Percentiles rank a stretch among this genome's conserved stretches.
These are phyloP conservation scores for Lasiosphaeria miniovina DNA, from an alignment of 495 filamentous ascomycete genomes.

Conservation along the genomic window DNA sequence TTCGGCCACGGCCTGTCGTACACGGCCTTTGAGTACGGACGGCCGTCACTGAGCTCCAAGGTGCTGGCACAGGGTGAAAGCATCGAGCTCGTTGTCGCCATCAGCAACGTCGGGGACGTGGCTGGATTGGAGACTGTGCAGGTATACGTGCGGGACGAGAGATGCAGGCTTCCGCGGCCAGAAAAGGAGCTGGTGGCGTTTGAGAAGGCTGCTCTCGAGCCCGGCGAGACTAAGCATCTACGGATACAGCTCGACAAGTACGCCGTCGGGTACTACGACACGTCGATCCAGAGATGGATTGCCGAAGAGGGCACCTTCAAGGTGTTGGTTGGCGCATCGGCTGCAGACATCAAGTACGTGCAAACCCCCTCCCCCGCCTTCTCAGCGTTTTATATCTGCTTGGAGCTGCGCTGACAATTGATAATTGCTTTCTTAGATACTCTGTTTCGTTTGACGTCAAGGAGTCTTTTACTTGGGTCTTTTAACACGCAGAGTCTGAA, in stretches of 20 bases:
- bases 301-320: slow-evolving; percentile 73
- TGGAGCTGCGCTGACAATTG: neutral
- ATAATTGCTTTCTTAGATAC: slow-evolving; percentile 31
- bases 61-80: slow-evolving; percentile 51
- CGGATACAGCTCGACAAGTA: slow-evolving; percentile 66
- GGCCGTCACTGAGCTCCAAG: slow-evolving; percentile 49
- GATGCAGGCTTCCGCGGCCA: slow-evolving; percentile 59
- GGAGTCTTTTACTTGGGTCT: slow-evolving; percentile 58
- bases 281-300: slow-evolving; percentile 65
- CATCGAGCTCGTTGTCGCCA: slow-evolving; percentile 58
- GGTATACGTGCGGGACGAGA: slow-evolving; percentile 63
- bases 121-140: slow-evolving; percentile 77
- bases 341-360: slow-evolving; percentile 45
- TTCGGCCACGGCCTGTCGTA: slow-evolving; percentile 86
- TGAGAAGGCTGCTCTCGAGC: slow-evolving; percentile 67
- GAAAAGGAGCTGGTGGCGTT: slow-evolving; percentile 79
- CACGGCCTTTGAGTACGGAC: slow-evolving; percentile 68
- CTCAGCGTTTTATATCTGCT: neutral
- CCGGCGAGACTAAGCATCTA: slow-evolving; percentile 68
- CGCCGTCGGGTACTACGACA: slow-evolving; percentile 79
- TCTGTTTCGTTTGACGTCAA: slow-evolving; percentile 52
- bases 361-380: neutral
- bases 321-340: slow-evolving; percentile 59
- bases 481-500: slow-evolving; percentile 21
- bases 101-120: slow-evolving; percentile 65